Evolutionary conservation across 805 yeast genomes (phyloP), one percentile per base, ranked within the genome.

Genomic region (Yarrowia osloensis): DNA sequence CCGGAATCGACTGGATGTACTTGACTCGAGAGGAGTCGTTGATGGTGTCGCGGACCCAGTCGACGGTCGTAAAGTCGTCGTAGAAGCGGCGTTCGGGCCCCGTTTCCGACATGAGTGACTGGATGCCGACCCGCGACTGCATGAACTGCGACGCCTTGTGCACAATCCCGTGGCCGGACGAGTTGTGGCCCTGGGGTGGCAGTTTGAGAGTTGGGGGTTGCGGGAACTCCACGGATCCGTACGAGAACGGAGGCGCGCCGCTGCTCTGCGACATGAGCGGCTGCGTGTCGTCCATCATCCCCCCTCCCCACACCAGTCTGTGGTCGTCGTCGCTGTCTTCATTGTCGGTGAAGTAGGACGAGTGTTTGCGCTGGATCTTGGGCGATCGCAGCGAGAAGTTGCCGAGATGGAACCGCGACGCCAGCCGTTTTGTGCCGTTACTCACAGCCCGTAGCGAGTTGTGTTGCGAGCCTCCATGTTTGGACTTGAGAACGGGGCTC

Each of bases 41-140:
- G 33, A 84, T 75, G 40, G 80, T 79, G 35, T 85, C 86, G 33
- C 80, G 79, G 2, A 83, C 81, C 88, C 88, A 85, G 74, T 85
- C 88, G 19, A 85, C 82, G 21, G 87, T 84, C 24, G 88, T 85
- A 74, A 84, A 85, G 73, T 85, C 87, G 72, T 85, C 86, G 72
- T 85, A 85, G 76, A 77, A 83, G 69, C 77, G 79, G 28, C 82
- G 57, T 24, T 68, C 59, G 4, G 49, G 66, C 0, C 49, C 69
- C 17, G 66, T 57, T 4, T 61, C 67, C 2, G 50, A 57, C 47
- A 57, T 57, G 29, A 42, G 22, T 6, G 47, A 31, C 39, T 57
- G 65, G 29, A 57, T 40, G 12, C 49, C 49, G 8, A 39, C 49
- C 2, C 46, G 33, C 2, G 63, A 57, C 63, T 57, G 46, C 63